phyloP scores from a whole-genome alignment of 78 protist genomes.

The Bigelowiella natans region DNA sequence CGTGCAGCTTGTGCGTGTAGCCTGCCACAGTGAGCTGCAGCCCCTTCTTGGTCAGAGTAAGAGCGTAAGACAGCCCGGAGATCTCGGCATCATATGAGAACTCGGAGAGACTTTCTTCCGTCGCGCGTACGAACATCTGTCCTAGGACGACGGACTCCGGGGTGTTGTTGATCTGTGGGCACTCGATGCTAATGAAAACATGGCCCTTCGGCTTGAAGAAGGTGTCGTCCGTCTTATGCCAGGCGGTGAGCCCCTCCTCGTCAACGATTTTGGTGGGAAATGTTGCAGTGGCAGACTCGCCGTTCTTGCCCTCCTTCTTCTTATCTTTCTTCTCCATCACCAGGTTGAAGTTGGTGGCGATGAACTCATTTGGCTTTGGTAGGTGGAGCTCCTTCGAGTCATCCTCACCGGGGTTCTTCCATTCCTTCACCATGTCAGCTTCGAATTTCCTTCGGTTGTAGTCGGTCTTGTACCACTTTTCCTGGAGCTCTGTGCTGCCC shows the following conservation, averaged over 20 bases:
- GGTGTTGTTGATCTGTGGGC: background rate
- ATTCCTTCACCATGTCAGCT: background rate
- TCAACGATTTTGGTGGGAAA: background rate
- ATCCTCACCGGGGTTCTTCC: background rate
- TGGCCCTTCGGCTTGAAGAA: constrained; percentile 29
- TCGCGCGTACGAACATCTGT: background rate
- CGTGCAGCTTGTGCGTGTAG: constrained; percentile 19
- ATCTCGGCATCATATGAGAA: constrained; percentile 4
- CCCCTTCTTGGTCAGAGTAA: background rate
- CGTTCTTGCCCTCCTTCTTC: background rate
- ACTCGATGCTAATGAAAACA: background rate
- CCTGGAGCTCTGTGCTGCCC: constrained; percentile 6
- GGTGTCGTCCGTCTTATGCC: constrained; percentile 32
- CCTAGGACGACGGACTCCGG: background rate
- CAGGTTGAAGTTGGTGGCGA: constrained; percentile 15
- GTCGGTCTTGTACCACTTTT: constrained; percentile 31
- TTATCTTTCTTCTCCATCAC: background rate
- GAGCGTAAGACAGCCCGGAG: background rate
- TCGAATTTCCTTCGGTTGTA: background rate
- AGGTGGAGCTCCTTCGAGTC: background rate
- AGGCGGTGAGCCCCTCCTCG: background rate
- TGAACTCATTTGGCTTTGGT: constrained; percentile 18
- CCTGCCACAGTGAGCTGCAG: background rate
- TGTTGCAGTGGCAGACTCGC: background rate
- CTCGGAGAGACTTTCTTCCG: constrained; percentile 11